A percentile compares a stretch with the other conserved stretches of the same genome.
phyloP scores from a whole-genome alignment of 768 basidiomycete genomes.

The Tricholoma sp. region DNA sequence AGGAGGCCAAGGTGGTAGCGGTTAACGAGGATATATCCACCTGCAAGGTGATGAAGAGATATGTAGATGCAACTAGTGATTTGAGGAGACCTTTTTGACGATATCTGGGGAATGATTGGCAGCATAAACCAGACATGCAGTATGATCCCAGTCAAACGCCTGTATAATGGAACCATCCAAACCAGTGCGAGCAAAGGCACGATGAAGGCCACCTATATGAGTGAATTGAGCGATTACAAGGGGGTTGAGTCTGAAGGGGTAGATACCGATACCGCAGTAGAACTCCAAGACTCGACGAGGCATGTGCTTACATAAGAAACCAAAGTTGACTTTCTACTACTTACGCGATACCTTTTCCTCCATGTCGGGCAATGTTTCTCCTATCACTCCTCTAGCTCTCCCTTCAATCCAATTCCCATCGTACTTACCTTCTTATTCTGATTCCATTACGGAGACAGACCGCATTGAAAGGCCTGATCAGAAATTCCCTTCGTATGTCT shows the following conservation, averaged over 20 bases:
- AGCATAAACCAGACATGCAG: constrained; percentile 64
- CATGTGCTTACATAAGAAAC: constrained; percentile 13
- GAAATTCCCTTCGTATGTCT: constrained; percentile 8
- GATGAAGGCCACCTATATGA: constrained; percentile 62
- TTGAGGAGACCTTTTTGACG: constrained; percentile 41
- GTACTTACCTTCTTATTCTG: background rate
- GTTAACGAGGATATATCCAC: constrained; percentile 59
- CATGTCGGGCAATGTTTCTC: background rate
- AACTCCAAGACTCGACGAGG: constrained; percentile 52
- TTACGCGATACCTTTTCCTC: background rate
- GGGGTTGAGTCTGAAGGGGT: background rate
- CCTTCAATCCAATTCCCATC: background rate
- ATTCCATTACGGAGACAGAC: constrained; percentile 2
- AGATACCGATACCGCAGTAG: constrained; percentile 73
- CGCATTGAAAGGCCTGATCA: constrained; percentile 5
- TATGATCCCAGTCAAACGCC: constrained; percentile 84
- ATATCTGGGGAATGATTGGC: constrained; percentile 49
- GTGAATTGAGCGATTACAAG: constrained; percentile 1
- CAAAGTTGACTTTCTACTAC: background rate
- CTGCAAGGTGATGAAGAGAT: constrained; percentile 20
- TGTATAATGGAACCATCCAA: constrained; percentile 45
- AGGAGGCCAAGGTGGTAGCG: constrained; percentile 37
- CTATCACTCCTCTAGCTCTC: background rate
- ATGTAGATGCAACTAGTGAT: constrained; percentile 2
- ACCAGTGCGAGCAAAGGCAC: constrained; percentile 52